Percentiles rank a stretch among this genome's conserved stretches.
Conservation (phyloP, 768 basidiomycete species). For the Leccinum pellstonianum region DNA sequence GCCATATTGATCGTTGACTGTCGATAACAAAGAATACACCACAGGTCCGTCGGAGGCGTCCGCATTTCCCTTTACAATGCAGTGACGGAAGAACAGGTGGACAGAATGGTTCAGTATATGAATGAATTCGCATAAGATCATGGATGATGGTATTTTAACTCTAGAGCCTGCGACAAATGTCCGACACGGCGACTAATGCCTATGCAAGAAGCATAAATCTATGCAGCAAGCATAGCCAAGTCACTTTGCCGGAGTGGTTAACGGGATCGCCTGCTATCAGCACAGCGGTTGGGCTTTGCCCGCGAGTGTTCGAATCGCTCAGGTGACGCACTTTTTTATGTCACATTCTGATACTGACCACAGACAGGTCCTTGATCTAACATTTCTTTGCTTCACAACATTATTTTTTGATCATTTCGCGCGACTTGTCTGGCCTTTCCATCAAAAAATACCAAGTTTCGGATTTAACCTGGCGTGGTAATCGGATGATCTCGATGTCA, state of each 20-base stretch:
- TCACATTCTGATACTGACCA: not conserved
- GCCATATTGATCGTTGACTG: not conserved
- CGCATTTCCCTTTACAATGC: constrained; percentile 91
- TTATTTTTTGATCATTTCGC: not conserved
- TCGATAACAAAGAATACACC: not conserved
- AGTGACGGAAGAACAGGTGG: constrained; percentile 71
- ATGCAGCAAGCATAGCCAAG: constrained; percentile 13
- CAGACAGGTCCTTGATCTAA: not conserved
- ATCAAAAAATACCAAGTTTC: not conserved
- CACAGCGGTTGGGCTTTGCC: constrained; percentile 58
- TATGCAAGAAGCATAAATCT: not conserved
- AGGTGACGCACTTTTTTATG: constrained; percentile 49
- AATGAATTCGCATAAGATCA: constrained; percentile 43
- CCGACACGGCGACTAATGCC: no score
- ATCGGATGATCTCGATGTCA: not conserved
- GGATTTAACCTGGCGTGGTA: no score
- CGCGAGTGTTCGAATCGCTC: constrained; percentile 63
- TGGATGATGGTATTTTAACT: constrained; percentile 7
- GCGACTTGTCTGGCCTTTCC: not conserved
- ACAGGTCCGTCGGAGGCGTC: constrained; percentile 64
- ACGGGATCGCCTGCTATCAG: constrained; percentile 75
- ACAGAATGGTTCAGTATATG: constrained; percentile 59
- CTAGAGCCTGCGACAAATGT: not conserved
- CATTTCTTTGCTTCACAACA: not conserved
- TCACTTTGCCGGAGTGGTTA: constrained; percentile 97